These are phyloP conservation scores for Ophiocordyceps camponoti-leonardi DNA, from an alignment of 2,329 filamentous ascomycete genomes.

Conservation along the genomic window DNA sequence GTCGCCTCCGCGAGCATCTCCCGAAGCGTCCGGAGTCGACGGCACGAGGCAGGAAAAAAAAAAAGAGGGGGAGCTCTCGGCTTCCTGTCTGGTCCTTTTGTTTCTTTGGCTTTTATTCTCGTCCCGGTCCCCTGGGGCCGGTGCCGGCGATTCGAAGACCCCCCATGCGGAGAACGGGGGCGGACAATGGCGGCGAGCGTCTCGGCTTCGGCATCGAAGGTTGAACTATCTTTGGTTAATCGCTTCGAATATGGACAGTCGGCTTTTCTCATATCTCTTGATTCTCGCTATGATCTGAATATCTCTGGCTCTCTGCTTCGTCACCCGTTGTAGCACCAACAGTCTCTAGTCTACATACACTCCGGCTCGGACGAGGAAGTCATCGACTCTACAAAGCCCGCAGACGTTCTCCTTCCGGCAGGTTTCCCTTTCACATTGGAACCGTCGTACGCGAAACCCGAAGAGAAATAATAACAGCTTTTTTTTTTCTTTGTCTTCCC, in stretches of 20 bases:
- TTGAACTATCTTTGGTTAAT: slow-evolving; percentile 1
- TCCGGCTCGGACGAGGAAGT: not conserved
- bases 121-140: too few relatives aligned
- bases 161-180: too few relatives aligned
- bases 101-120: too few relatives aligned
- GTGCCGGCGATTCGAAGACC: too few relatives aligned
- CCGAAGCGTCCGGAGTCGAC: not conserved
- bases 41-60: slow-evolving; percentile 1
- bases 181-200: too few relatives aligned
- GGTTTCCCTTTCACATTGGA: not conserved
- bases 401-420: not conserved
- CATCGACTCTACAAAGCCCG: not conserved
- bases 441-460: not conserved
- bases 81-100: too few relatives aligned
- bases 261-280: not conserved
- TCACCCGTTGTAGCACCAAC: not conserved
- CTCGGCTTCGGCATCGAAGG: not conserved
- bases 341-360: not conserved
- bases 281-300: not conserved
- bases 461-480: too few relatives aligned
- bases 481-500: too few relatives aligned
- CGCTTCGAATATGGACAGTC: not conserved
- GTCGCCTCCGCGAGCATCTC: not conserved
- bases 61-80: too few relatives aligned
- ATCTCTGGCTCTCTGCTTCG: not conserved